These are phyloP conservation scores for Phlebiopsis gigantea DNA, from an alignment of 768 basidiomycete genomes.

Conservation along the genomic window DNA sequence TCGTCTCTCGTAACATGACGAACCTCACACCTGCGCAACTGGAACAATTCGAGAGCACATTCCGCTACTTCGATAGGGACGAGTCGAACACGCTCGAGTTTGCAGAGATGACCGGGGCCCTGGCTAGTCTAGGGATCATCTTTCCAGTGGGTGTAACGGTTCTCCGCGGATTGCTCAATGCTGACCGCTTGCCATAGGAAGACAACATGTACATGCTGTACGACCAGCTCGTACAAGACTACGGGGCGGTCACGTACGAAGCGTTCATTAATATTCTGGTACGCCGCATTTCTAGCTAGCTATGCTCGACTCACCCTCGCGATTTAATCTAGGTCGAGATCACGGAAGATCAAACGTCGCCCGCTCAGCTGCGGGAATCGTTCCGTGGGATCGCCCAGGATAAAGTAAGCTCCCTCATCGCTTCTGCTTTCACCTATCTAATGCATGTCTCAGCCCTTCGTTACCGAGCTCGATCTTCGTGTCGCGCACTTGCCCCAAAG, in stretches of 20 bases:
- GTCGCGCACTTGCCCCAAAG: conserved; percentile 72
- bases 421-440: conserved; percentile 1
- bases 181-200: conserved; percentile 41
- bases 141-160: conserved; percentile 56
- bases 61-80: conserved; percentile 96
- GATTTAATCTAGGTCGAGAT: conserved; percentile 70
- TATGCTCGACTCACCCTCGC: neutral
- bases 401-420: conserved; percentile 51
- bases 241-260: conserved; percentile 88
- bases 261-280: conserved; percentile 94
- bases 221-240: conserved; percentile 69
- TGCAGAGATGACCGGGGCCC: conserved; percentile 88
- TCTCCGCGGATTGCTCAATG: neutral
- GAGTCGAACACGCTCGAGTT: conserved; percentile 82
- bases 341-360: conserved; percentile 91
- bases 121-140: conserved; percentile 91
- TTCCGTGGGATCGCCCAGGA: conserved; percentile 89
- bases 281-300: conserved; percentile 19
- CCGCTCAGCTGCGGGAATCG: conserved; percentile 86
- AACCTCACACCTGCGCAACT: conserved; percentile 94
- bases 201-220: conserved; percentile 85
- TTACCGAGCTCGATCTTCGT: conserved; percentile 90
- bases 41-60: conserved; percentile 95
- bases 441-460: conserved; percentile 58
- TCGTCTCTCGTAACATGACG: conserved; percentile 89